A percentile compares a stretch with the other conserved stretches of the same genome.
phyloP scores from a whole-genome alignment of 169 alveolate genomes.

The Ichthyophthirius multifiliis region DNA sequence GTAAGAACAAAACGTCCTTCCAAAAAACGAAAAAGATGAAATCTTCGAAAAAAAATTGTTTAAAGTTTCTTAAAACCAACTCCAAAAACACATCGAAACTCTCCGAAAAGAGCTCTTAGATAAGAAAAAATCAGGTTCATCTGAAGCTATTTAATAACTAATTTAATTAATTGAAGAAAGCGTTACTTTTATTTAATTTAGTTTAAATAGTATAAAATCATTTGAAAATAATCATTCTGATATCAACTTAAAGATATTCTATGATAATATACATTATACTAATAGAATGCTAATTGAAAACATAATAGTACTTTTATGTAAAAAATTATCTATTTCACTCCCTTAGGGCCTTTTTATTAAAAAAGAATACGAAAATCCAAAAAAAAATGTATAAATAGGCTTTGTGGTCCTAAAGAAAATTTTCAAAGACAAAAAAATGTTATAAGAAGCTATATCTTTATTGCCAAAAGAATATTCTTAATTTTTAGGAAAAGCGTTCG shows the following conservation, averaged over 20 bases:
- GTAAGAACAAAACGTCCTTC: not conserved
- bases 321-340: not conserved
- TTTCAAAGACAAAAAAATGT: not conserved
- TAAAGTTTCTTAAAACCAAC: not conserved
- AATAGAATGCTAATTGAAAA: not conserved
- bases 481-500: not conserved
- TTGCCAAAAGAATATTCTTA: slow-evolving; percentile 1
- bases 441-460: not conserved
- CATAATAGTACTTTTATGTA: not conserved
- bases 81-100: not conserved
- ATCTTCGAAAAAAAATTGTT: not conserved
- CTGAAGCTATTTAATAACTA: not conserved
- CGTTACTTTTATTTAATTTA: not conserved
- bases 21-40: slow-evolving; percentile 5
- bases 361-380: not conserved
- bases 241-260: not conserved
- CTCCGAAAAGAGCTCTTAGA: not conserved
- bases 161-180: not conserved
- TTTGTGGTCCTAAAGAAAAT: not conserved
- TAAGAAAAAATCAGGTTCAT: slow-evolving; percentile 6
- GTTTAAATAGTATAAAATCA: not conserved
- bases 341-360: not conserved
- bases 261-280: not conserved
- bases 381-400: not conserved
- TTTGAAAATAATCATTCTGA: not conserved